phyloP scores from a whole-genome alignment of 768 basidiomycete genomes.

The Butyriboletus loyo region DNA sequence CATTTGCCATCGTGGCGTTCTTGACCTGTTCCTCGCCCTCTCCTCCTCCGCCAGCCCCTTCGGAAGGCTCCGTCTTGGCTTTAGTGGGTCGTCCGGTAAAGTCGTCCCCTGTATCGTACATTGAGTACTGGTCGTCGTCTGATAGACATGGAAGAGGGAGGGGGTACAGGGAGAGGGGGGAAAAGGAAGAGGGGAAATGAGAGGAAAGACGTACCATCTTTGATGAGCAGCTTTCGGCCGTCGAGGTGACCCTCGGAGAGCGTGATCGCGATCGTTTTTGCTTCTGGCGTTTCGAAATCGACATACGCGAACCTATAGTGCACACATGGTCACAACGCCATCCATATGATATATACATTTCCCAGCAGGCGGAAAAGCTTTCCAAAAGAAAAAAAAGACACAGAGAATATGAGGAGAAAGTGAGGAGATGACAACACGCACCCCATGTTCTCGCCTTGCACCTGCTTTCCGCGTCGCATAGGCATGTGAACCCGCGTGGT shows the following conservation, averaged over 20 bases:
- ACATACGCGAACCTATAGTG: conserved; percentile 86
- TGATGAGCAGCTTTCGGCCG: conserved; percentile 87
- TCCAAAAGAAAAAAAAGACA: not conserved
- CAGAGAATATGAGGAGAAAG: not conserved
- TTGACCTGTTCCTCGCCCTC: conserved; percentile 19
- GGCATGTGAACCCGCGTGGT: conserved; percentile 87
- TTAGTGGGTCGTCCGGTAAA: conserved; percentile 64
- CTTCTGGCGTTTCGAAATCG: conserved; percentile 80
- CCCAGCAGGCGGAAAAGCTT: not conserved
- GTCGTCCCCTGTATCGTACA: conserved; percentile 54
- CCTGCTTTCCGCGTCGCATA: conserved; percentile 55
- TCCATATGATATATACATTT: not conserved
- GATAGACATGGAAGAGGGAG: not conserved
- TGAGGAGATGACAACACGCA: conserved; percentile 37
- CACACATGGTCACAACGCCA: conserved; percentile 3
- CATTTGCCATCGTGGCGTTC: conserved; percentile 28
- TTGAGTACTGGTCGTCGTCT: not conserved
- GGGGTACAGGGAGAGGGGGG: not conserved
- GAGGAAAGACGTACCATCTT: conserved; percentile 61
- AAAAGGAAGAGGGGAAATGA: too few species aligned
- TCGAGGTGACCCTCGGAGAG: conserved; percentile 80
- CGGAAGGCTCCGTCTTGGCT: conserved; percentile 32
- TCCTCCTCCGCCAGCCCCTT: conserved; percentile 23
- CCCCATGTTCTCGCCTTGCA: conserved; percentile 75
- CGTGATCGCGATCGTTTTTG: conserved; percentile 70